These are phyloP conservation scores for Iris macrosiphon DNA, from an alignment of 106 monocot genomes.

Conservation along the genomic window DNA sequence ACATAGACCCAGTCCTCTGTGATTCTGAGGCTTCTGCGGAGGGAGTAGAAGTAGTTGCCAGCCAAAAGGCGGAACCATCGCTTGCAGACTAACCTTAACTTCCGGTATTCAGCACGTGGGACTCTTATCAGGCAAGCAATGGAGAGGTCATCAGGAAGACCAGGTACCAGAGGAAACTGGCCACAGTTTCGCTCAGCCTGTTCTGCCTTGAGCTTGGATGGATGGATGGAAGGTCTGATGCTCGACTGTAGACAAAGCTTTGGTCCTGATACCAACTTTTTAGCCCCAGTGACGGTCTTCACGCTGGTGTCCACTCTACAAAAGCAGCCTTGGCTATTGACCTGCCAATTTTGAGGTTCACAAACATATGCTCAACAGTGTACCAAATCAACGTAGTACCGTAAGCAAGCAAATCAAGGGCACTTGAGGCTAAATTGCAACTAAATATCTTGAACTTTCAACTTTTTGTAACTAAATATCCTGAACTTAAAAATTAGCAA, in stretches of 20 bases:
- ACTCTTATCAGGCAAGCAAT: conserved; percentile 1
- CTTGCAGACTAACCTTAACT: background rate
- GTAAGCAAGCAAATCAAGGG: no score
- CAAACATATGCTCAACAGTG: conserved; percentile 24
- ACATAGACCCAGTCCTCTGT: conserved; percentile 6
- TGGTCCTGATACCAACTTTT: conserved; percentile 12
- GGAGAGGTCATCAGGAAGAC: background rate
- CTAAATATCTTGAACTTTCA: no score
- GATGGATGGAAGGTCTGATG: background rate
- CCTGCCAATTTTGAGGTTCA: conserved; percentile 24
- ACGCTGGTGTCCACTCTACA: conserved; percentile 30
- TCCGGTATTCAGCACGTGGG: background rate
- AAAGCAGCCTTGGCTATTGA: conserved; percentile 38
- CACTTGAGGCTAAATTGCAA: no score
- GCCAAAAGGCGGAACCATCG: background rate
- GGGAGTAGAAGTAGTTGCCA: conserved; percentile 5
- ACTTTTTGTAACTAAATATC: no score
- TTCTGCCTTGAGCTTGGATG: conserved; percentile 4
- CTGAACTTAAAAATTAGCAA: no score
- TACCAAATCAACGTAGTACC: conserved; percentile 18
- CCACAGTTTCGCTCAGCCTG: conserved; percentile 7
- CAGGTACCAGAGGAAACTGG: background rate
- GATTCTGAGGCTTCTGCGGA: background rate
- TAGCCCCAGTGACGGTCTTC: conserved; percentile 19
- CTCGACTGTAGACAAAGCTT: background rate